Evolutionary conservation across 75 land plant species (phyloP), one percentile per base, ranked within the genome.

Genomic region (Picea sitchensis): DNA sequence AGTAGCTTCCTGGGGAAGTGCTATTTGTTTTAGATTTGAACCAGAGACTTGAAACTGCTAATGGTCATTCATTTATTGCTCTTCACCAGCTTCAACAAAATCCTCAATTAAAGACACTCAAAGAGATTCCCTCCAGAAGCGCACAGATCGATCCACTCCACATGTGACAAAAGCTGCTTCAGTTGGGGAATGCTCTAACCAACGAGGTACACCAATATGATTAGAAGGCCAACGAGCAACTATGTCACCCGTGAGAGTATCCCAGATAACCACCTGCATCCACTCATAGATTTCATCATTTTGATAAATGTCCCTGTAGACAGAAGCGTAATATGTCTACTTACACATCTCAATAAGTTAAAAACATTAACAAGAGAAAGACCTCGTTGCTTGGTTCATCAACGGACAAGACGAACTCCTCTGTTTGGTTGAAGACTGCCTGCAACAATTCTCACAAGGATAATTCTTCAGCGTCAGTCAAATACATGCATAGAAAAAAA

Each of bases 321-420:
- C 17, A 20, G 41, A 67, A 7, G 1, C 20, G 17, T 32, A 12
- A 34, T 41, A 65, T 32, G 7, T 11, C 14, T 34, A 20, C n/a
- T 73, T 23, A n/a, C 7, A 61, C 38, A 36, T 51, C 7, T 77
- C n/a, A 18, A 38, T 54, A 60, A 31, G 31, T 36, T 75, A 13
- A 17, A 76, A 47, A 41, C 14, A 62, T 31, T 38, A 78, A 60
- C 17, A 65, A 74, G 34, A 41, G 17, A 65, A 82, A 23, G 13
- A 92, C 98, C 95, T 93, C 98, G 78, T 87, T 93, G 82, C 59
- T 89, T 62, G 82, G 80, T 78, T 95, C 98, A 84, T 95, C 98
- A 54, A 91, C 76, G 21, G 89, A 88, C 36, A 95, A 80, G 59
- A 93, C 81, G 83, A 95, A 95, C 73, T 95, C 98, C 77, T 93